Evolutionary conservation across 2,329 filamentous ascomycete species (phyloP).

Genomic region (Pyricularia sp.): DNA sequence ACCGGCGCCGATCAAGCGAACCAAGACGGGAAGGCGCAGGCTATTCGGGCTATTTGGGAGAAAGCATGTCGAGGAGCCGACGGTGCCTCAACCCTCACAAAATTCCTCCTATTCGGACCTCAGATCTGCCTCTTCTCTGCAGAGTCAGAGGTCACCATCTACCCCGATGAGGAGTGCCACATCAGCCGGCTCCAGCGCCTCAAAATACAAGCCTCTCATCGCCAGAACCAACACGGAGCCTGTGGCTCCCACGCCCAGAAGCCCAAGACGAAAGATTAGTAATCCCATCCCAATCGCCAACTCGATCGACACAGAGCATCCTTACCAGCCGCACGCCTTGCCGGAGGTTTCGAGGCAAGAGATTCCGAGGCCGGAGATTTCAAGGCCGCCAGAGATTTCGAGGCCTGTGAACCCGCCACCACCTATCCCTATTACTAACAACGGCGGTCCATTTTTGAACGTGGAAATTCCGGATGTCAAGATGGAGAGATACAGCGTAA

Average conservation of each 20-base stretch:
- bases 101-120: background rate
- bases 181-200: constrained; percentile 17
- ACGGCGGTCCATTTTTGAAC: constrained; percentile 43
- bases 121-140: background rate
- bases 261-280: constrained; percentile 5
- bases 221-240: constrained; percentile 33
- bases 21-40: constrained; percentile 48
- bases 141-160: background rate
- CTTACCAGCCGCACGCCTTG: constrained; percentile 6
- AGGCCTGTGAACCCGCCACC: background rate
- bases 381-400: background rate
- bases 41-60: constrained; percentile 44
- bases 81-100: background rate
- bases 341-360: background rate
- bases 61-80: constrained; percentile 18
- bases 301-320: constrained; percentile 3
- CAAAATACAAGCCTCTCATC: constrained; percentile 34
- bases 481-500: constrained; percentile 86
- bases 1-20: constrained; percentile 23
- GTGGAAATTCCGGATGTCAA: constrained; percentile 73
- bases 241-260: constrained; percentile 11
- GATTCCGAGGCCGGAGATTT: no score
- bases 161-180: constrained; percentile 25
- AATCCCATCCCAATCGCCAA: background rate
- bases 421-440: background rate